These are phyloP conservation scores for Tulasnella sp. DNA, from an alignment of 768 basidiomycete genomes.

Conservation along the genomic window DNA sequence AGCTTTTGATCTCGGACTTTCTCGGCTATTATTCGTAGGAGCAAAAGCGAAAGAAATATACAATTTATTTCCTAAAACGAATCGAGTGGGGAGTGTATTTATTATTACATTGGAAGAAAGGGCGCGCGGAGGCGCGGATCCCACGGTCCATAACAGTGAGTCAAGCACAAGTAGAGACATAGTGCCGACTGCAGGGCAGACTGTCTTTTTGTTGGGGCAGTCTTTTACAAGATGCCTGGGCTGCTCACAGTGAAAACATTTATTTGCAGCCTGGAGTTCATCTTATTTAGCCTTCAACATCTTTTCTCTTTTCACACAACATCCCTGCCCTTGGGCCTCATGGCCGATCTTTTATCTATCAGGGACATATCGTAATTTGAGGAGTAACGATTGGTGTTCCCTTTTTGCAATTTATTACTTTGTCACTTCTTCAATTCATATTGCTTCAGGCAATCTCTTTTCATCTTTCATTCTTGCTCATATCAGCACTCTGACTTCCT, in stretches of 20 bases:
- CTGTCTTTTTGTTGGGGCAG: neutral
- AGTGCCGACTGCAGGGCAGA: neutral
- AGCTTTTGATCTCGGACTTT: too few relatives aligned
- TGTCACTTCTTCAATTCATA: too few relatives aligned
- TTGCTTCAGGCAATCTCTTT: too few relatives aligned
- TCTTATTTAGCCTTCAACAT: neutral
- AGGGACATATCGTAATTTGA: neutral
- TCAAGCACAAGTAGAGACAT: neutral
- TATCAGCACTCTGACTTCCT: too few relatives aligned
- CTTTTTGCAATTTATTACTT: neutral
- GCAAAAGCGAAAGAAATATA: too few relatives aligned
- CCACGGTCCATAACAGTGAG: too few relatives aligned
- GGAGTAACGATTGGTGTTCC: neutral
- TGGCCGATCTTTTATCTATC: neutral
- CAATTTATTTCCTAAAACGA: too few relatives aligned
- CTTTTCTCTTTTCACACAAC: neutral
- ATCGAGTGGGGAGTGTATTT: too few relatives aligned
- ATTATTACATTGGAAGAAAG: too few relatives aligned
- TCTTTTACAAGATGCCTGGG: neutral
- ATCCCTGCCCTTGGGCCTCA: neutral
- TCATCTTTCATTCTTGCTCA: too few relatives aligned
- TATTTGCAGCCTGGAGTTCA: constrained; percentile 2
- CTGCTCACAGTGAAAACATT: constrained; percentile 5
- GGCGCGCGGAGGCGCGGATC: too few relatives aligned
- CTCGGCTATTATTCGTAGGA: too few relatives aligned